phyloP scores from a whole-genome alignment of 2,329 filamentous ascomycete genomes.

The Cercospora canescens region DNA sequence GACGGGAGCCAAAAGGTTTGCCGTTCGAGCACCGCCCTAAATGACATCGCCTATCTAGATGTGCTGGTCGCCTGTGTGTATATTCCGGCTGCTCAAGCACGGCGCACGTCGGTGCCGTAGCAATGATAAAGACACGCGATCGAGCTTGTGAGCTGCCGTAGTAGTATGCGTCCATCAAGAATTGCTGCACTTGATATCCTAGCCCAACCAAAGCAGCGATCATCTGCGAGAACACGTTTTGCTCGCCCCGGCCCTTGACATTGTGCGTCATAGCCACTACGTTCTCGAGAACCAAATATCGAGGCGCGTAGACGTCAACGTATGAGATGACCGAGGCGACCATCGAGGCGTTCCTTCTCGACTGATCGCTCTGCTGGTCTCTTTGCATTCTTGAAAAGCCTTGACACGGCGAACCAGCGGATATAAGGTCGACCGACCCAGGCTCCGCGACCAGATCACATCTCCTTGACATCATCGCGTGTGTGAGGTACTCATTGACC shows the following conservation, averaged over 20 bases:
- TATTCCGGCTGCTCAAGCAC: slow-evolving; percentile 58
- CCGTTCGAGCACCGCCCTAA: slow-evolving; percentile 64
- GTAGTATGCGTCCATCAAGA: slow-evolving; percentile 68
- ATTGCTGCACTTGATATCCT: slow-evolving; percentile 73
- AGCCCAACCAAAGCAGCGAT: slow-evolving; percentile 72
- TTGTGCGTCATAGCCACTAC: slow-evolving; percentile 64
- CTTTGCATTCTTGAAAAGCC: slow-evolving; percentile 69
- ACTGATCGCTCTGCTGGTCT: slow-evolving; percentile 55
- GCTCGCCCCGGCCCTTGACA: slow-evolving; percentile 36
- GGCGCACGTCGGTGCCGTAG: slow-evolving; percentile 65
- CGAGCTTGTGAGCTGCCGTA: slow-evolving; percentile 67
- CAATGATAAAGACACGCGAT: slow-evolving; percentile 68
- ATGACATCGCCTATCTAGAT: slow-evolving; percentile 30
- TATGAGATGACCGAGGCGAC: slow-evolving; percentile 74
- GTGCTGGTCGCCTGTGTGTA: slow-evolving; percentile 63
- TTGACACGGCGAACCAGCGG: slow-evolving; percentile 74
- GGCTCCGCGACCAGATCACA: slow-evolving; percentile 54
- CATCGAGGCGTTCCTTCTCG: slow-evolving; percentile 71
- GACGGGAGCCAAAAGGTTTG: slow-evolving; percentile 58
- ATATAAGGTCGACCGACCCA: slow-evolving; percentile 68
- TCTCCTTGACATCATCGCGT: slow-evolving; percentile 53
- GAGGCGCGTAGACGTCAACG: slow-evolving; percentile 71
- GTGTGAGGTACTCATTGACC: slow-evolving; percentile 65
- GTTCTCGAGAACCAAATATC: slow-evolving; percentile 78
- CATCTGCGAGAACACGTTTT: slow-evolving; percentile 72